These are phyloP conservation scores for Sphaerulina populicola DNA, from an alignment of 2,329 filamentous ascomycete genomes.

Conservation along the genomic window DNA sequence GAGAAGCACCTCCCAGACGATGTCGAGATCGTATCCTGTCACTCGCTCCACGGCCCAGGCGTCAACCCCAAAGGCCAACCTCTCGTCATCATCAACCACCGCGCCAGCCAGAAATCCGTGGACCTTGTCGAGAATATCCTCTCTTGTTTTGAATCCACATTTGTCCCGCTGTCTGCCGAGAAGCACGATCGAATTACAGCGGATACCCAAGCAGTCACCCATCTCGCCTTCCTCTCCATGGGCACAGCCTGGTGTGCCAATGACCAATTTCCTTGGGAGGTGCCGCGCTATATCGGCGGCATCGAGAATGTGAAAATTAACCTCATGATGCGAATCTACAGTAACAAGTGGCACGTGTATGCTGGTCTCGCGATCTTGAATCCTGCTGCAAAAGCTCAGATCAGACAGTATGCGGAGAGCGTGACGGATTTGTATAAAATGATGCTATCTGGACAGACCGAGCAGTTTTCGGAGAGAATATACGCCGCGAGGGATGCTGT, in stretches of 20 bases:
- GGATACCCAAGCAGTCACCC: slow-evolving; percentile 95
- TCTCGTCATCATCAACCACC: slow-evolving; percentile 87
- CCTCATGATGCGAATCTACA: slow-evolving; percentile 91
- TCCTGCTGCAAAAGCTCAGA: slow-evolving; percentile 82
- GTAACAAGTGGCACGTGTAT: slow-evolving; percentile 99
- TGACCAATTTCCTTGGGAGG: slow-evolving; percentile 93
- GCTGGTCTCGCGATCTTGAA: slow-evolving; percentile 95
- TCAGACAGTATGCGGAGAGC: slow-evolving; percentile 83
- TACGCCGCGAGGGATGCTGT: slow-evolving; percentile 70
- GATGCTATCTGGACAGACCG: slow-evolving; percentile 77
- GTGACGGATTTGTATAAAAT: slow-evolving; percentile 94
- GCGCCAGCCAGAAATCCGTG: slow-evolving; percentile 68
- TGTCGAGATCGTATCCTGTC: slow-evolving; percentile 88
- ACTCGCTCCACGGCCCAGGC: slow-evolving; percentile 88
- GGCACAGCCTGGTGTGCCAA: slow-evolving; percentile 96
- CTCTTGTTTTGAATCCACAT: slow-evolving; percentile 72
- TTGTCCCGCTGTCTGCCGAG: slow-evolving; percentile 76
- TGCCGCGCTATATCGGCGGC: slow-evolving; percentile 87
- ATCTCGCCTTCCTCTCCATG: slow-evolving; percentile 93
- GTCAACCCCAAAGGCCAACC: slow-evolving; percentile 85
- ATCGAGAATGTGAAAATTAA: slow-evolving; percentile 99
- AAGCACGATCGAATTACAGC: slow-evolving; percentile 96
- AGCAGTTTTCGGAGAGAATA: slow-evolving; percentile 66
- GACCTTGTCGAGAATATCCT: slow-evolving; percentile 72
- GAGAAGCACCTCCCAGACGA: slow-evolving; percentile 79